Base-by-base conservation (phyloP, 305 asterid species). In the Salvia sclarea region DNA sequence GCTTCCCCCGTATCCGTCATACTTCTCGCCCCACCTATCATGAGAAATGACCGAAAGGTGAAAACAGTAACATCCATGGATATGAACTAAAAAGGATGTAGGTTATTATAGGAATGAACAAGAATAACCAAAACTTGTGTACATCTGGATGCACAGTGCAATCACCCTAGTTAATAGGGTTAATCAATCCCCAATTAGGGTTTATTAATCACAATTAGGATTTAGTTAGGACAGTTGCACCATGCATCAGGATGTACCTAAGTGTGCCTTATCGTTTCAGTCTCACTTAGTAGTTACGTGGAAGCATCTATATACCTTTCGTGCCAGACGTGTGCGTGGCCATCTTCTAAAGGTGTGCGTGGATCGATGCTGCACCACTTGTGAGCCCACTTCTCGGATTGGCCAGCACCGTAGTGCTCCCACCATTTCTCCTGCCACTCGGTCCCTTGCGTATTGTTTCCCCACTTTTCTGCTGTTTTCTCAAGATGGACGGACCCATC, bases 371-470 rank as follows among this genome's bases (percentile, higher is more conserved):
- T 86, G 85, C 98, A 90, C 97, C 97, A 93, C 71, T 93, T 93
- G 75, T 93, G 84, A 1, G 98, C 98, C 98, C 96, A 93, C 79
- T 93, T 93, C 70, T 90, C 94, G 0, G 94, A 84, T 74, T 72
- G 72, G 67, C 97, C 95, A 2, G 86, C 90, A 82, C 82, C 97
- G 13, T 93, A 93, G 68, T 83, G 92, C 80, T 93, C 98, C 88
- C 86, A 87, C 98, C 98, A 93, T 72, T 88, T 81, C 82, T 93
- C 98, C 73, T 88, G 97, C 98, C 98, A 93, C 76, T 93, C 98
- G 4, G 77, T 95, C 33, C 98, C 98, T 75, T 81, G 85, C 14
- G 30, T 65, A 64, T 93, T 93, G 84, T 75, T 90, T 52, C 96
- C 98, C 98, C 97, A 93, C 82, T 93, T 93, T 80, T 93, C 96